A percentile compares a stretch with the other conserved stretches of the same genome.
phyloP scores from a whole-genome alignment of 495 filamentous ascomycete genomes.

The Aspergillus egyptiacus region DNA sequence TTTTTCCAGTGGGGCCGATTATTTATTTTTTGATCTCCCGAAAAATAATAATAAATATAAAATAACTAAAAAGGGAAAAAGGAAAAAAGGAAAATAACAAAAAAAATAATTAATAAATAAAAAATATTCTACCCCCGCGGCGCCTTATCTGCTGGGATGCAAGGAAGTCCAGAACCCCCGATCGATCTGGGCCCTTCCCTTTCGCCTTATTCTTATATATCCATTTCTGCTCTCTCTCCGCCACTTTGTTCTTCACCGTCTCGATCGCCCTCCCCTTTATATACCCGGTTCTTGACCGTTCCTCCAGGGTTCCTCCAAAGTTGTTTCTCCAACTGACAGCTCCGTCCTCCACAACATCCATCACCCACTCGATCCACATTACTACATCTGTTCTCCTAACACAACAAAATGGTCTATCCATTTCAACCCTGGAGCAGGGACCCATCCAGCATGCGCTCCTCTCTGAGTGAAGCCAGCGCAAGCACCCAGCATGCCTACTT shows the following conservation, averaged over 20 bases:
- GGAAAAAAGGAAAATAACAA: slow-evolving; percentile 11
- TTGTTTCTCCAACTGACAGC: too few relatives aligned
- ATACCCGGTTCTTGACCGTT: slow-evolving; percentile 7
- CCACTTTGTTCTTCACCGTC: slow-evolving; percentile 6
- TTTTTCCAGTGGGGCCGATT: slow-evolving; percentile 10
- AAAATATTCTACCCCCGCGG: slow-evolving; percentile 18
- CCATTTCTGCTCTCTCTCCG: slow-evolving; percentile 15
- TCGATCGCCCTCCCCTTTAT: slow-evolving; percentile 7
- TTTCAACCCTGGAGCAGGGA: slow-evolving; percentile 24
- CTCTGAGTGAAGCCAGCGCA: slow-evolving; percentile 22
- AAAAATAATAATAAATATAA: slow-evolving; percentile 8
- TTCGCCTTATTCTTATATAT: slow-evolving; percentile 9
- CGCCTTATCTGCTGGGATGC: slow-evolving; percentile 28
- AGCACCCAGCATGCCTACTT: slow-evolving; percentile 33
- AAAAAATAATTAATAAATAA: slow-evolving; percentile 11
- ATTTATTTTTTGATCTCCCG: slow-evolving; percentile 9
- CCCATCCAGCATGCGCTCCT: slow-evolving; percentile 18
- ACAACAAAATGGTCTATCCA: slow-evolving; percentile 16
- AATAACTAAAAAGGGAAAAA: slow-evolving; percentile 8
- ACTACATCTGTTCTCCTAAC: not conserved
- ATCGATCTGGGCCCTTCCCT: slow-evolving; percentile 22
- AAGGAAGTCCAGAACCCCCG: slow-evolving; percentile 25
- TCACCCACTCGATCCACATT: not conserved
- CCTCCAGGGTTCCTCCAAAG: too few relatives aligned
- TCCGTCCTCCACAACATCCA: slow-evolving; percentile 1